These are phyloP conservation scores for Tolypocladium sp. DNA, from an alignment of 2,329 filamentous ascomycete species.

Conservation along the genomic window DNA sequence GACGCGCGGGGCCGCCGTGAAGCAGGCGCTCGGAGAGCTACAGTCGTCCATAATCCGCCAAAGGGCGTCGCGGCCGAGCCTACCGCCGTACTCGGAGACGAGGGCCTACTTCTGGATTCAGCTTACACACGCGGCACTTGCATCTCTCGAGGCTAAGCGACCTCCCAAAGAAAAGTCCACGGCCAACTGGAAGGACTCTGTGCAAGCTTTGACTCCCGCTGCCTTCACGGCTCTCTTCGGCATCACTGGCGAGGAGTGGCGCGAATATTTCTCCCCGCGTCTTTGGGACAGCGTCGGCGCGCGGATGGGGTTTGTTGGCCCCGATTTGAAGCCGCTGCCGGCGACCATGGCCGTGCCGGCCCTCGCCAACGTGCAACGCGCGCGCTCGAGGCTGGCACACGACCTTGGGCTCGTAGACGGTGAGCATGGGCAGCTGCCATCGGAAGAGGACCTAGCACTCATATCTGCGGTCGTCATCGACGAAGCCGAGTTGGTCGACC, in stretches of 20 bases:
- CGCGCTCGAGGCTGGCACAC: background rate
- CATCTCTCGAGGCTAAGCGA: background rate
- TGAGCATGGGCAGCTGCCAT: background rate
- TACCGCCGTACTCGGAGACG: slow-evolving; percentile 20
- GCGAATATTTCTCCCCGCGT: slow-evolving; percentile 12
- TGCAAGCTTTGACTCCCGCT: background rate
- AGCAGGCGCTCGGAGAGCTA: slow-evolving; percentile 13
- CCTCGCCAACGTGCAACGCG: background rate
- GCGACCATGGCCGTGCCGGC: background rate
- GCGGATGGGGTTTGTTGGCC: slow-evolving; percentile 15
- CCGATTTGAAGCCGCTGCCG: slow-evolving; percentile 17
- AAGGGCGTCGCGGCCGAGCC: slow-evolving; percentile 4
- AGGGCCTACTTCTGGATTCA: slow-evolving; percentile 24
- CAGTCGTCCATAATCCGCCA: slow-evolving; percentile 15
- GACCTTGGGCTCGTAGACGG: background rate
- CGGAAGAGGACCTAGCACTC: background rate
- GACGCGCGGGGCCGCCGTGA: slow-evolving; percentile 11
- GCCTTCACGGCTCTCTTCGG: slow-evolving; percentile 13
- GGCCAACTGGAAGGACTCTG: background rate
- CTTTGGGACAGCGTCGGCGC: slow-evolving; percentile 17
- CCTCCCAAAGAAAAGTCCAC: background rate
- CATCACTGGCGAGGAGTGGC: slow-evolving; percentile 16
- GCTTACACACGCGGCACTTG: slow-evolving; percentile 10
- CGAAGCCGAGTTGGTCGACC: background rate
- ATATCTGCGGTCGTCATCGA: background rate